phyloP scores from a whole-genome alignment of 2,329 filamentous ascomycete species.

The Clathrospora elynae region DNA sequence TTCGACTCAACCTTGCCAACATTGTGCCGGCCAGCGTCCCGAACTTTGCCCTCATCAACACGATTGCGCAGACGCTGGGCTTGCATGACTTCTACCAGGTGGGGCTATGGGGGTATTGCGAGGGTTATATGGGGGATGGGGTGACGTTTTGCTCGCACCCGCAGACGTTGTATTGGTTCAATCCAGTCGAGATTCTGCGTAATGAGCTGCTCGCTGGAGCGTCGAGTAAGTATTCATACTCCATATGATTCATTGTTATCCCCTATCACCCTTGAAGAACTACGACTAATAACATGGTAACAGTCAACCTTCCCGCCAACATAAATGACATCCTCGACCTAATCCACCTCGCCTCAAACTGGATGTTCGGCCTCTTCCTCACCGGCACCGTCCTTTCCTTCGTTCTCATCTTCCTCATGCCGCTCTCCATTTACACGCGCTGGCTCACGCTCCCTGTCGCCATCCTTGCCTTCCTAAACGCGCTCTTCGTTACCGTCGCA shows the following conservation, averaged over 20 bases:
- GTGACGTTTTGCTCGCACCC: constrained; percentile 77
- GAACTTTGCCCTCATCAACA: constrained; percentile 79
- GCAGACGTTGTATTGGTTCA: constrained; percentile 81
- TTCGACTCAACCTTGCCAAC: constrained; percentile 80
- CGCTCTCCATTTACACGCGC: constrained; percentile 57
- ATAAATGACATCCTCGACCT: constrained; percentile 75
- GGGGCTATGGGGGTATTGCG: constrained; percentile 89
- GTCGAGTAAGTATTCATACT: constrained; percentile 60
- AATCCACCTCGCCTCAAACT: constrained; percentile 73
- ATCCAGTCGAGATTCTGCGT: constrained; percentile 81
- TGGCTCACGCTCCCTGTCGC: constrained; percentile 69
- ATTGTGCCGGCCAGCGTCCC: constrained; percentile 76
- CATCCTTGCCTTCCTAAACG: constrained; percentile 69
- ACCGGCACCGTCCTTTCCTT: constrained; percentile 71
- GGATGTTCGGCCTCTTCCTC: constrained; percentile 91
- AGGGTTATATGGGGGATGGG: constrained; percentile 76
- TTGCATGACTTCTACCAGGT: constrained; percentile 95
- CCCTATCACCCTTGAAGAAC: not conserved
- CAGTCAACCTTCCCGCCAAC: constrained; percentile 75
- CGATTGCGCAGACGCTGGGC: constrained; percentile 81
- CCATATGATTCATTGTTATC: not conserved
- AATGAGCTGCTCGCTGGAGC: constrained; percentile 81
- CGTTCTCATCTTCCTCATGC: constrained; percentile 70
- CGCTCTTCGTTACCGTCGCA: constrained; percentile 70
- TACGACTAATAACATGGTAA: constrained; percentile 12